Base-by-base conservation (phyloP, 768 basidiomycete species). In the Psilocybe azurescens region DNA sequence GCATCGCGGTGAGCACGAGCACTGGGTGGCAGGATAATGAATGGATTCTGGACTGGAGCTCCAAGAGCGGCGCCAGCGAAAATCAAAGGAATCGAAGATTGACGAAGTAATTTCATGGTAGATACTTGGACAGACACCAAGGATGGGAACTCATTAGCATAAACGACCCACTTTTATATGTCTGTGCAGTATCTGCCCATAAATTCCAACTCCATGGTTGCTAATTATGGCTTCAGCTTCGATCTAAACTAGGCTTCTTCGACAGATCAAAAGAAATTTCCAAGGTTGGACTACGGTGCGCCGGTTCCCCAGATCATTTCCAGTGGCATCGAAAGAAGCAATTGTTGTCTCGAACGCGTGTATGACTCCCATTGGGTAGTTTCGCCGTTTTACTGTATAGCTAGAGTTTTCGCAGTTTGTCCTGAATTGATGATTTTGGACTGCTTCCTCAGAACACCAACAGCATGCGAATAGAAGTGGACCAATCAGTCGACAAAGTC, bases 1-100 rank as follows among this genome's bases (percentile, higher is more conserved):
- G 72, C 72, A 28, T 67, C 69, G 30, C 70, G 72, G 53, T 74
- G 62, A 6, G 47, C 53, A 16, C 61, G 59, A 51, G 69, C 72
- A 54, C 63, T 65, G 16, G 63, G 58, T 5, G 77, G 76, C 32
- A 78, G 69, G 14, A 55, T 11, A 41, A 78, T 73, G 38, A 56
- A 54, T 16, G 73, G 69, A 29, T 70, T 65, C 63, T 78, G 77
- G n/a, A 76, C 69, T 29, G 53, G 64, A 14, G 56, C 67, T 5
- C 59, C 64, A 38, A 68, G 29, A 59, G 62, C 50, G 3, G 70
- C 64, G 1, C 73, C 77, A 4, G 70, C 77, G 28, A 74, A 54
- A 51, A 67, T 62, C 33, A 74, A 41, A 60, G 70, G 67, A 5
- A 73, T 18, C 20, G 54, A 48, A 32, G 68, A 30, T 63, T 64